Conservation (phyloP, 1,284 basidiomycete genomes). For the Melampsora larici-populina region DNA sequence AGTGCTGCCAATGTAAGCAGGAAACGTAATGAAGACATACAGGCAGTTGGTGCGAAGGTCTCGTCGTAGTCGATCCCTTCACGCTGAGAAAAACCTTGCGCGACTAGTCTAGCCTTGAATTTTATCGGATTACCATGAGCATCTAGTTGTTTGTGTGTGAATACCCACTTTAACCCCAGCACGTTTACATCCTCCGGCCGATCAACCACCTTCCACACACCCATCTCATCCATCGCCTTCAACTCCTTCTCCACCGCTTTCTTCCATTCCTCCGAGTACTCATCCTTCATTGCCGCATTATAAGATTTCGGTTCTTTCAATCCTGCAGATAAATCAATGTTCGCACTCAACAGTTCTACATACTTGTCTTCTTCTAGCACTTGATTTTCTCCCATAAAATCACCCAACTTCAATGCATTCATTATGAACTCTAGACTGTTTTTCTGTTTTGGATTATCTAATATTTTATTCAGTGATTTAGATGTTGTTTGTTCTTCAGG, state of each 20-base stretch:
- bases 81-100: conserved; percentile 9
- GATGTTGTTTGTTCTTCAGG: neutral
- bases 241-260: neutral
- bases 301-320: neutral
- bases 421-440: too few species aligned
- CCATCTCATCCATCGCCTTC: neutral
- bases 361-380: neutral
- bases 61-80: conserved; percentile 1
- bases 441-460: too few species aligned
- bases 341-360: neutral
- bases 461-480: too few species aligned
- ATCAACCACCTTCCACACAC: conserved; percentile 3
- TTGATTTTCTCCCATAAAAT: too few species aligned
- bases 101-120: conserved; percentile 3
- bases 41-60: conserved; percentile 8
- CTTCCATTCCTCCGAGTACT: neutral
- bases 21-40: neutral
- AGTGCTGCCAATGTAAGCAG: neutral
- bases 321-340: neutral
- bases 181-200: neutral
- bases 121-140: neutral
- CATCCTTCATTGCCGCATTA: neutral
- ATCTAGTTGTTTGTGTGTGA: neutral
- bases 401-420: too few species aligned
- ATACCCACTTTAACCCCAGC: neutral